A percentile compares a stretch with the other conserved stretches of the same genome.
These are phyloP conservation scores for Parathielavia hyrcaniae DNA, from an alignment of 495 filamentous ascomycete species.

Conservation along the genomic window DNA sequence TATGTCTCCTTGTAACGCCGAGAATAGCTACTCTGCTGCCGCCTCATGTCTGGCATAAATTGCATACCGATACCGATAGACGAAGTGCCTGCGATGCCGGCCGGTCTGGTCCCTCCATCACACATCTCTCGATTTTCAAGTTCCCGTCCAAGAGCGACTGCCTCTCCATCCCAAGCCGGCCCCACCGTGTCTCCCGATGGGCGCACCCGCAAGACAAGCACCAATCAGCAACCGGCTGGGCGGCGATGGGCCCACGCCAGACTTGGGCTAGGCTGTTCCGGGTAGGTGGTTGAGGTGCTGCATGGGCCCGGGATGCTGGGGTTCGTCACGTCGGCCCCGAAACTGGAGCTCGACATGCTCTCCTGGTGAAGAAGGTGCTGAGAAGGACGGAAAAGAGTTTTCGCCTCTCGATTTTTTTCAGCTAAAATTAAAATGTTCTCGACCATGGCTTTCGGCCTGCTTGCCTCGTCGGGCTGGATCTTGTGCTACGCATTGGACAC, in stretches of 20 bases:
- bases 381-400: neutral
- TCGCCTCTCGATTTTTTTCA: neutral
- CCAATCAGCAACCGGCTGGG: constrained; percentile 28
- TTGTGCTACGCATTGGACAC: neutral
- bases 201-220: constrained; percentile 9
- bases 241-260: constrained; percentile 18
- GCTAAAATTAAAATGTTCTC: too few species aligned
- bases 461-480: neutral
- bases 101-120: neutral
- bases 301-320: constrained; percentile 18
- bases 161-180: neutral
- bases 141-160: neutral
- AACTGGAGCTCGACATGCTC: neutral
- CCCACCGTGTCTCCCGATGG: constrained; percentile 22
- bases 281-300: constrained; percentile 33
- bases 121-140: neutral
- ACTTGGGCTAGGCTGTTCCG: constrained; percentile 33
- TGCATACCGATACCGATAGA: neutral
- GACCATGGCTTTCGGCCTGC: neutral
- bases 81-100: neutral
- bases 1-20: constrained; percentile 9
- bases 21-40: constrained; percentile 1
- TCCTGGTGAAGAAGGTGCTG: neutral
- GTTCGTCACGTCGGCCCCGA: neutral
- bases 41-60: constrained; percentile 14